Conservation (phyloP, 495 filamentous ascomycete species). For the Oleoguttula mirabilis region DNA sequence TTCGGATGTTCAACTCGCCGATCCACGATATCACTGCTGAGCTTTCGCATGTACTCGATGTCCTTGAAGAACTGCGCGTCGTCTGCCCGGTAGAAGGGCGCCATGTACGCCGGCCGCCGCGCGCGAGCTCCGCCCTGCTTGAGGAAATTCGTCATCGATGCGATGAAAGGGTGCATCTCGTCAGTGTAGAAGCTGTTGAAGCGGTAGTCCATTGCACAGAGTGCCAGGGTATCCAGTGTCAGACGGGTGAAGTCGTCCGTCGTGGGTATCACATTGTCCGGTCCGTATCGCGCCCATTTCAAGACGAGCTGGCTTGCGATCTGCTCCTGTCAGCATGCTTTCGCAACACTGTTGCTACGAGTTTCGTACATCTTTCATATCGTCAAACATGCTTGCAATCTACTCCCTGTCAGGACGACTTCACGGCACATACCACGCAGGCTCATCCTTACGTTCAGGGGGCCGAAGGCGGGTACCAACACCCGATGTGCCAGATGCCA, state of each 20-base stretch:
- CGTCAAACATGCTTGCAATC: slow-evolving; percentile 55
- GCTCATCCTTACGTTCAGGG: slow-evolving; percentile 54
- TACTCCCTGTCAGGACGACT: too few species aligned
- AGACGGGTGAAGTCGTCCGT: slow-evolving; percentile 27
- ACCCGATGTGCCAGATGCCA: slow-evolving; percentile 67
- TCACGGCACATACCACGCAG: too few species aligned
- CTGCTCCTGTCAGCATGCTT: slow-evolving; percentile 31
- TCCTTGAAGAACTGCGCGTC: slow-evolving; percentile 18
- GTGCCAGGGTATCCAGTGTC: slow-evolving; percentile 25
- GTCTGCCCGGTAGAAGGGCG: slow-evolving; percentile 19
- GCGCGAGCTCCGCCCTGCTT: slow-evolving; percentile 16
- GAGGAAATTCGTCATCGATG: slow-evolving; percentile 22
- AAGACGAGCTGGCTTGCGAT: slow-evolving; percentile 15
- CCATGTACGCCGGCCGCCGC: slow-evolving; percentile 11
- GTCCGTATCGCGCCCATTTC: slow-evolving; percentile 23
- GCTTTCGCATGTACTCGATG: slow-evolving; percentile 24
- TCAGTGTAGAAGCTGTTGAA: slow-evolving; percentile 28
- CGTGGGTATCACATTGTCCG: slow-evolving; percentile 20
- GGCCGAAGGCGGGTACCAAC: slow-evolving; percentile 57
- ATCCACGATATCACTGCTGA: slow-evolving; percentile 19
- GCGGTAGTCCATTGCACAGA: slow-evolving; percentile 27
- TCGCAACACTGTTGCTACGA: not conserved
- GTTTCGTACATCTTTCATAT: slow-evolving; percentile 11
- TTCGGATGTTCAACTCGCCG: slow-evolving; percentile 18
- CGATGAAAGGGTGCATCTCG: slow-evolving; percentile 16